These are phyloP conservation scores for Fonsecaea multimorphosa DNA, from an alignment of 2,329 filamentous ascomycete genomes.

Conservation along the genomic window DNA sequence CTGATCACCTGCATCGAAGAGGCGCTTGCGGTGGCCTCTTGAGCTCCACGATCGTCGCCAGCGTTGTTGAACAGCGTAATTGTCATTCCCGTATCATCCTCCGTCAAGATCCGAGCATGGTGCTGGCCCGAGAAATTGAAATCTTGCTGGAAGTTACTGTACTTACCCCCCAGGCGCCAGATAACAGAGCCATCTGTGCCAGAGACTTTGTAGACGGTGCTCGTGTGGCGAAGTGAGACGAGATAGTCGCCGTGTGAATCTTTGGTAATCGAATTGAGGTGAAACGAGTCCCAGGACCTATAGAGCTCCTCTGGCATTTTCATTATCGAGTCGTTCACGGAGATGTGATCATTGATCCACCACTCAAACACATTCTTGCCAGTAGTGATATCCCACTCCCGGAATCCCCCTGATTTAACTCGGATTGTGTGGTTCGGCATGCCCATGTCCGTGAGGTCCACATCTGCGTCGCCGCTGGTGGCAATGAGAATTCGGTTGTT, in stretches of 20 bases:
- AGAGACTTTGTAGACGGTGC: conserved; percentile 49
- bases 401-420: not conserved
- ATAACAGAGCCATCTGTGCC: conserved; percentile 44
- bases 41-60: conserved; percentile 5
- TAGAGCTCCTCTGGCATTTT: conserved; percentile 56
- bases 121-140: conserved; percentile 59
- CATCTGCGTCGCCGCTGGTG: conserved; percentile 43
- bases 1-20: conserved; percentile 31
- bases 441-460: not conserved
- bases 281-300: conserved; percentile 42
- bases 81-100: conserved; percentile 37
- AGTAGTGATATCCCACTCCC: not conserved
- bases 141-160: conserved; percentile 50
- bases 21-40: not conserved
- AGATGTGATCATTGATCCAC: conserved; percentile 6
- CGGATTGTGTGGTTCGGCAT: not conserved
- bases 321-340: conserved; percentile 6
- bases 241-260: conserved; percentile 53
- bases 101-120: conserved; percentile 52
- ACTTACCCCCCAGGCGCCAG: conserved; percentile 60
- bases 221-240: conserved; percentile 51
- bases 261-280: conserved; percentile 61
- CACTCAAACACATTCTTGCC: conserved; percentile 30
- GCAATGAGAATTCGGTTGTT: conserved; percentile 12
- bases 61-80: conserved; percentile 50